These are phyloP conservation scores for Mycothermus thermophilus DNA, from an alignment of 495 filamentous ascomycete genomes.

Conservation along the genomic window DNA sequence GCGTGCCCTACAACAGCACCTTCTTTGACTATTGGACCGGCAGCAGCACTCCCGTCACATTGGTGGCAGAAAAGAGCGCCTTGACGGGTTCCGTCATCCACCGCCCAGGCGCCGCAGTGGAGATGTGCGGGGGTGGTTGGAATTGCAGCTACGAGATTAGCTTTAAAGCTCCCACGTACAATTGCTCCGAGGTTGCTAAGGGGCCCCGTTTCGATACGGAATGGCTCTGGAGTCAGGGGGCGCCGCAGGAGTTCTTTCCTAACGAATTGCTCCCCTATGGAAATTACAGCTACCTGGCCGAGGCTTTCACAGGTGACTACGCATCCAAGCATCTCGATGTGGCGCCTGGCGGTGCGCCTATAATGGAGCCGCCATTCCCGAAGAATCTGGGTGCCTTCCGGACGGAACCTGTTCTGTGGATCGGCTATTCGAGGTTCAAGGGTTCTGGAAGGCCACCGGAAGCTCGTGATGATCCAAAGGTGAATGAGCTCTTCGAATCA, in stretches of 20 bases:
- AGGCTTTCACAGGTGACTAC: slow-evolving; percentile 14
- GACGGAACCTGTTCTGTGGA: slow-evolving; percentile 16
- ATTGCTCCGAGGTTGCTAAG: slow-evolving; percentile 12
- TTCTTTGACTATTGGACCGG: slow-evolving; percentile 21
- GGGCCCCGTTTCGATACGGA: slow-evolving; percentile 8
- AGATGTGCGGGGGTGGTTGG: slow-evolving; percentile 18
- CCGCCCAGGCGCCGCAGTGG: slow-evolving; percentile 8
- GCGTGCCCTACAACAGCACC: slow-evolving; percentile 12
- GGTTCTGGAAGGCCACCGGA: slow-evolving; percentile 3
- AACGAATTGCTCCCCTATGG: slow-evolving; percentile 12
- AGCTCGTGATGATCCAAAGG: not conserved
- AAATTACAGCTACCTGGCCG: slow-evolving; percentile 10
- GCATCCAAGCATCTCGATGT: slow-evolving; percentile 7
- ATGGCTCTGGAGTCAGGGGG: slow-evolving; percentile 3
- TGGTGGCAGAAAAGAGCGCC: slow-evolving; percentile 6
- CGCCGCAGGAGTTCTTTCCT: slow-evolving; percentile 15
- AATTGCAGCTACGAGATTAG: slow-evolving; percentile 19
- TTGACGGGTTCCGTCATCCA: slow-evolving; percentile 8
- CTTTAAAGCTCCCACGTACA: slow-evolving; percentile 17
- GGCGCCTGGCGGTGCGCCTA: slow-evolving; percentile 1
- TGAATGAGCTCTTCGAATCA: slow-evolving; percentile 9
- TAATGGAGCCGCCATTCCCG: slow-evolving; percentile 6
- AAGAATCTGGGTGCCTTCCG: slow-evolving; percentile 15
- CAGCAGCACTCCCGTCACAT: slow-evolving; percentile 4
- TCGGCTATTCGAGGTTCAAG: slow-evolving; percentile 8